Conservation (phyloP, 345 rosid genomes). For the Eucalyptus leucophloia region DNA sequence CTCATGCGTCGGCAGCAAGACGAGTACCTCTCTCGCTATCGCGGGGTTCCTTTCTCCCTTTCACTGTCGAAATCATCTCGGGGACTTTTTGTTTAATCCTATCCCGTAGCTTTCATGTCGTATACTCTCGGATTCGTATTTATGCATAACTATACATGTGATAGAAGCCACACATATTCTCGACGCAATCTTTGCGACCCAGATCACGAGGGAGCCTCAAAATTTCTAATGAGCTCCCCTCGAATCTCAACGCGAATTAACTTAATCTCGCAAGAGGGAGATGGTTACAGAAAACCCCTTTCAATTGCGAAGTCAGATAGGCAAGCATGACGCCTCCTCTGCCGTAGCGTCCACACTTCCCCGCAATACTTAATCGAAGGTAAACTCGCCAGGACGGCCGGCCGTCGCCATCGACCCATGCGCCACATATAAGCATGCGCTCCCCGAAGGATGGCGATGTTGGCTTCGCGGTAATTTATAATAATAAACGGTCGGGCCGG, state of each 20-base stretch:
- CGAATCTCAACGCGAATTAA: background rate
- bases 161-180: background rate
- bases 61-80: too few species aligned
- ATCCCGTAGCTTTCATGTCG: too few species aligned
- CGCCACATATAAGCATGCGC: background rate
- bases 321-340: background rate
- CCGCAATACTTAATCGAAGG: background rate
- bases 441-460: background rate
- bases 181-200: background rate
- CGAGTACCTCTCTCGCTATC: background rate
- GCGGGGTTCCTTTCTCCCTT: too few species aligned
- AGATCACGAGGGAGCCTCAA: background rate
- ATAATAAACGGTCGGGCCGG: background rate
- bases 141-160: background rate
- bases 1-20: background rate
- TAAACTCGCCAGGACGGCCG: background rate
- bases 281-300: background rate
- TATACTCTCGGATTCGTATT: background rate
- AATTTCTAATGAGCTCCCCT: background rate
- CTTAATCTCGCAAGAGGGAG: background rate
- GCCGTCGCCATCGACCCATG: background rate
- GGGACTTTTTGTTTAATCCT: background rate
- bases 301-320: background rate
- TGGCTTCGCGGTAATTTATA: background rate
- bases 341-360: too few species aligned